Conservation (phyloP, 2,329 filamentous ascomycete species). For the Periglandula ipomoeae region DNA sequence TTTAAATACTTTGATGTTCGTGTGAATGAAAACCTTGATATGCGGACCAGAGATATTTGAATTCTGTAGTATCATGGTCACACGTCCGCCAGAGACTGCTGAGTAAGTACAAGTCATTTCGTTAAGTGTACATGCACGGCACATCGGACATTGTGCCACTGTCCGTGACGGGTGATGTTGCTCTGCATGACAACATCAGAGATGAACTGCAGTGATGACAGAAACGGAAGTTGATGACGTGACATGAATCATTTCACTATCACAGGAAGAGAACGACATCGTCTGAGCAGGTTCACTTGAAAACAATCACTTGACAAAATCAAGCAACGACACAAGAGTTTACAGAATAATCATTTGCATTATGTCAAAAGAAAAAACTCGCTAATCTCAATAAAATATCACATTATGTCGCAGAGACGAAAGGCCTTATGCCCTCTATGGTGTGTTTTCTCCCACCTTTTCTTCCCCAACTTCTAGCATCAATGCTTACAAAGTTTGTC, state of each 20-base stretch:
- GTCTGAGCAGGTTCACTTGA: conserved; percentile 20
- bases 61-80: too few relatives aligned
- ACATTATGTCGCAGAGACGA: neutral
- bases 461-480: neutral
- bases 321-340: too few relatives aligned
- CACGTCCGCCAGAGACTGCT: too few relatives aligned
- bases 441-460: neutral
- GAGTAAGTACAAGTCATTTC: too few relatives aligned
- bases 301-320: too few relatives aligned
- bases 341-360: too few relatives aligned
- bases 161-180: too few relatives aligned
- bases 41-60: neutral
- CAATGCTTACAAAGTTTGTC: neutral
- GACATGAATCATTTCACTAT: conserved; percentile 10
- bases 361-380: too few relatives aligned
- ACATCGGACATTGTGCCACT: too few relatives aligned
- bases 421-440: neutral
- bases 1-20: neutral
- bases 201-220: conserved; percentile 14
- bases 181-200: too few relatives aligned
- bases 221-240: conserved; percentile 17
- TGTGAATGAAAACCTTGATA: neutral
- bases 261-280: conserved; percentile 19
- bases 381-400: neutral
- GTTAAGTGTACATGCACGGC: too few relatives aligned